Base-by-base conservation (phyloP, 1,284 basidiomycete species). In the Phellopilus nigrolimitatus region DNA sequence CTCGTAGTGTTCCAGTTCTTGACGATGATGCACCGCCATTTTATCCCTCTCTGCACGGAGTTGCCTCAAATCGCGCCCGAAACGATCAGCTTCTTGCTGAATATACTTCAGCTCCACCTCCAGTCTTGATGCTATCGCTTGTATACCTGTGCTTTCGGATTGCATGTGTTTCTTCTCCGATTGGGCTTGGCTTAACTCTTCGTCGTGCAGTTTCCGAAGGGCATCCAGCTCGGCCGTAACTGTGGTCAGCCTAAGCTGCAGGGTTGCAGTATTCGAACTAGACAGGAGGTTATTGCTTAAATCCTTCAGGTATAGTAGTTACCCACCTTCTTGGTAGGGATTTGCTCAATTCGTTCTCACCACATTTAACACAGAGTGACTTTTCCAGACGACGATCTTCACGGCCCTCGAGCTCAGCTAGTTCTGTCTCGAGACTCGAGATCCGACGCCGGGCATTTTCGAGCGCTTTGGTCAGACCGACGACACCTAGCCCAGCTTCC, bases 71-170 rank as follows among this genome's bases (percentile, higher is more conserved):
- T 93, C 89, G n/a, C 72, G 76, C 24, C 84, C 84, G 62, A 85
- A 86, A 21, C 75, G 73, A 58, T 90, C 80, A 0, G 87, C 88
- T 56, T 91, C 86, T 38, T 72, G 72, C 52, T 79, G 75, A 38
- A 91, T 84, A 15, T 84, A 79, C 51, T 71, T 71, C 24, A 91
- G 71, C 59, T 91, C 89, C 1, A 76, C 70, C 61, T 91, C 84
- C 27, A 92, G 72, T 0, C 63, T 63, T 1, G 76, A 73, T 7
- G 91, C 80, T 4, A 77, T 82, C 40, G 71, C 71, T 1, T 78
- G 74, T 51, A 88, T 78, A 54, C 80, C 79, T 50, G 66, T 74
- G 61, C 80, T 82, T 67, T 88, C 85, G 3, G 74, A 70, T n/a
- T 69, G 71, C 41, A 82, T 73, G 42, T 73, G 76, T 28, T 76